Evolutionary conservation across 768 basidiomycete genomes (phyloP).

Genomic region (Russula sp.): DNA sequence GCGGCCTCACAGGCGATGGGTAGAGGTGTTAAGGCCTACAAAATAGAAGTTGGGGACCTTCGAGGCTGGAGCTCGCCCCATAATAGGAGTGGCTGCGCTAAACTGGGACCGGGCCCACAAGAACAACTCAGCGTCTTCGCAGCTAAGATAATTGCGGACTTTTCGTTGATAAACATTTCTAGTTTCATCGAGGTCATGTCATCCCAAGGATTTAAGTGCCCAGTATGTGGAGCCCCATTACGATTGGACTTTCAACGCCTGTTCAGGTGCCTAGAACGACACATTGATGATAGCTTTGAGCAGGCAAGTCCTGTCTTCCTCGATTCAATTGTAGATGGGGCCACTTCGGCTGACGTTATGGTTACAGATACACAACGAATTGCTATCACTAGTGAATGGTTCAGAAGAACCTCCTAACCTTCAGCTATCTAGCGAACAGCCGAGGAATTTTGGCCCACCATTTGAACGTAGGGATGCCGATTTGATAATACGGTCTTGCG

Average conservation of each 20-base stretch:
- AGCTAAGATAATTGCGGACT: not conserved
- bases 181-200: slow-evolving; percentile 4
- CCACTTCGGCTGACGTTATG: not conserved
- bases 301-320: not conserved
- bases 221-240: not conserved
- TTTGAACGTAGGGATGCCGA: not conserved
- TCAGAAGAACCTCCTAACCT: not conserved
- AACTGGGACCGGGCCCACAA: not conserved
- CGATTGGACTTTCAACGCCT: not conserved
- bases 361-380: not conserved
- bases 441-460: not conserved
- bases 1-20: not conserved
- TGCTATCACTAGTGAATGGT: not conserved
- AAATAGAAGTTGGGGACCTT: slow-evolving; percentile 12
- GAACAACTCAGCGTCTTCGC: not conserved
- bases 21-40: no score
- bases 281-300: not conserved
- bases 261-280: slow-evolving; percentile 2
- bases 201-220: not conserved
- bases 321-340: no score
- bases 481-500: not conserved
- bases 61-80: not conserved
- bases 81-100: not conserved
- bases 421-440: no score
- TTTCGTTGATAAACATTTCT: not conserved